A percentile compares a stretch with the other conserved stretches of the same genome.
Evolutionary conservation across 257 asterid species (phyloP).

Genomic region (Haberlea rhodopensis): DNA sequence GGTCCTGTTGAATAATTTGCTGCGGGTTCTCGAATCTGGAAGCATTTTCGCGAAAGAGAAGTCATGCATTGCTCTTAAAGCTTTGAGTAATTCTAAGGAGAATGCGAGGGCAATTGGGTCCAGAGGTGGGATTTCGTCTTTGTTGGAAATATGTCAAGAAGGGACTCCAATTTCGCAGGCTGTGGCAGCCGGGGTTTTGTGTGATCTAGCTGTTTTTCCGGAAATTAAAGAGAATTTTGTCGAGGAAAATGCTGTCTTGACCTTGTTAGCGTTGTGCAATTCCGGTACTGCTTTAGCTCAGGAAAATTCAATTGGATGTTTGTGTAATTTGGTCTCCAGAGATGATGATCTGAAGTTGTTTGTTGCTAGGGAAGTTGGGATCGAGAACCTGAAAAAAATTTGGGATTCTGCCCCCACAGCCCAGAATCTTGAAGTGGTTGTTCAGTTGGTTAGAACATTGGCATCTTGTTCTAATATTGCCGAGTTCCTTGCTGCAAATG

Average conservation of each 20-base stretch:
- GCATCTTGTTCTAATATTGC: constrained; percentile 55
- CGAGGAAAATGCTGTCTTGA: constrained; percentile 49
- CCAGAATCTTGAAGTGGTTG: constrained; percentile 56
- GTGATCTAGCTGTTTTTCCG: constrained; percentile 50
- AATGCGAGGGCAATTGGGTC: constrained; percentile 87
- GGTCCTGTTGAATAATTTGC: constrained; percentile 52
- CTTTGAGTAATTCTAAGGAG: constrained; percentile 68
- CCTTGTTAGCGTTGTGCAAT: constrained; percentile 46
- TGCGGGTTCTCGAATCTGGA: constrained; percentile 82
- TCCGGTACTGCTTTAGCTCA: constrained; percentile 72
- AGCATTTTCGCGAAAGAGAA: constrained; percentile 82
- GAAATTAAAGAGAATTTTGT: constrained; percentile 62
- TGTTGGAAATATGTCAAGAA: constrained; percentile 63
- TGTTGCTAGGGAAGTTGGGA: constrained; percentile 70
- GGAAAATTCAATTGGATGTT: constrained; percentile 77
- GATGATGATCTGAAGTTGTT: constrained; percentile 57
- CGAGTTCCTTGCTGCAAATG: constrained; percentile 54
- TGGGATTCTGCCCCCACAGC: constrained; percentile 61
- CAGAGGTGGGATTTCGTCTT: constrained; percentile 82
- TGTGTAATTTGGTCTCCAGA: constrained; percentile 51
- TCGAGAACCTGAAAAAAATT: constrained; percentile 53
- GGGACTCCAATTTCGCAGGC: constrained; percentile 94
- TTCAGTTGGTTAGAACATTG: constrained; percentile 53
- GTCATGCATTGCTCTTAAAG: constrained; percentile 61
- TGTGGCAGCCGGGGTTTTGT: constrained; percentile 64